A percentile compares a stretch with the other conserved stretches of the same genome.
Evolutionary conservation across 2,329 filamentous ascomycete genomes (phyloP).

Genomic region (Fragosphaeria purpurea): DNA sequence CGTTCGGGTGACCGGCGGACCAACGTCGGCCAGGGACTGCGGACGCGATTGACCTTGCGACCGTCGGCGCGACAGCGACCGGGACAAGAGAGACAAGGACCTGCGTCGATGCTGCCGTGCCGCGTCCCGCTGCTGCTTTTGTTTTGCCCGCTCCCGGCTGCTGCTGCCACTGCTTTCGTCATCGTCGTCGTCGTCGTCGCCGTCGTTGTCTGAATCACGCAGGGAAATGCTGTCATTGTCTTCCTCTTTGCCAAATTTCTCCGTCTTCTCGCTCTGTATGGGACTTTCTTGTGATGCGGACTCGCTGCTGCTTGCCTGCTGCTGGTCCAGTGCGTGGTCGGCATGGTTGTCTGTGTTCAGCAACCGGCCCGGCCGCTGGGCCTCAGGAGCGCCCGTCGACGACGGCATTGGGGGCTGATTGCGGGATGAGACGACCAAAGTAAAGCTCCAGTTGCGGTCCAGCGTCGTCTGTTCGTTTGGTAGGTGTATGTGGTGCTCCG

Average conservation of each 20-base stretch:
- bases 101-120: not conserved
- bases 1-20: constrained; percentile 19
- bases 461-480: too few relatives aligned
- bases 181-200: not conserved
- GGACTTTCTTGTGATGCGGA: not conserved
- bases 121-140: not conserved
- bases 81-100: constrained; percentile 1
- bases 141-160: not conserved
- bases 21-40: constrained; percentile 1
- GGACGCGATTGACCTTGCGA: not conserved
- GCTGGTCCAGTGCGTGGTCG: too few relatives aligned
- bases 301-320: too few relatives aligned
- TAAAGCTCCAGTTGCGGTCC: too few relatives aligned
- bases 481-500: too few relatives aligned
- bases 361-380: too few relatives aligned
- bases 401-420: too few relatives aligned
- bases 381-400: too few relatives aligned
- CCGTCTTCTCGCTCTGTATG: not conserved
- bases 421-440: too few relatives aligned
- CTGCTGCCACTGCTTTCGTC: not conserved
- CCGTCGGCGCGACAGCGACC: constrained; percentile 4
- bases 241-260: not conserved
- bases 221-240: not conserved
- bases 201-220: not conserved
- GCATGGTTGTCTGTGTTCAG: too few relatives aligned